phyloP scores from a whole-genome alignment of 176 grass and related monocot species.

The Cenchrus fungigraminus region DNA sequence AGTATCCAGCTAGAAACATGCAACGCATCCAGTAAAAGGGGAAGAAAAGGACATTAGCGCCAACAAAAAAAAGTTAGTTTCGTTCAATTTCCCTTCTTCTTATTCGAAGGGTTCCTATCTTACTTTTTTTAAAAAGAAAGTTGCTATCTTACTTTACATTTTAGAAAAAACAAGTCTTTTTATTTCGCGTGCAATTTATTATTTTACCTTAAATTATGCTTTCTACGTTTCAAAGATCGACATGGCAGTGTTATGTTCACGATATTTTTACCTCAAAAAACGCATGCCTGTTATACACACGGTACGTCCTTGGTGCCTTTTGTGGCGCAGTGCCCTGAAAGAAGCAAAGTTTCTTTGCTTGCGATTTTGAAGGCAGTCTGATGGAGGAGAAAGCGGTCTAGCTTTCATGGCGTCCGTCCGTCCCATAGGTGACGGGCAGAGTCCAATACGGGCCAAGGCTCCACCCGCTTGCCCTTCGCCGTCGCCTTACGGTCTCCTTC shows the following conservation, averaged over 20 bases:
- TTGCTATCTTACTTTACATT: too few species aligned
- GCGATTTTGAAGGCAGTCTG: not conserved
- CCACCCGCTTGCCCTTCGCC: not conserved
- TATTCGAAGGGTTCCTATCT: too few species aligned
- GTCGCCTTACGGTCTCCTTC: not conserved
- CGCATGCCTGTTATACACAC: not conserved
- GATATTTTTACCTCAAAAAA: too few species aligned
- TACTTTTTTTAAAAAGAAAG: too few species aligned
- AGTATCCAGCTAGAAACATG: not conserved
- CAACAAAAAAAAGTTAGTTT: not conserved
- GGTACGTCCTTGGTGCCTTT: not conserved
- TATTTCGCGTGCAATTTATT: too few species aligned
- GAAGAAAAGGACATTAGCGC: not conserved
- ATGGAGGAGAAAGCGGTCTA: not conserved
- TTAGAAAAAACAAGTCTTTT: too few species aligned
- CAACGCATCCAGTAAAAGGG: not conserved
- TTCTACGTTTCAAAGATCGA: too few species aligned
- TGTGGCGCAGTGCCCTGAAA: not conserved
- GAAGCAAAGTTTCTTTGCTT: not conserved
- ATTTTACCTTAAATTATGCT: too few species aligned
- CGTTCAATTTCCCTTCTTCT: not conserved
- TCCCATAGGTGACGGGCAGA: not conserved
- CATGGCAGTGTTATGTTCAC: too few species aligned
- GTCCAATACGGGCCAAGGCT: conserved; percentile 14
- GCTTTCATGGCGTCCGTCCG: not conserved